Conservation (phyloP, 495 filamentous ascomycete species). For the Aspergillus cristatus region DNA sequence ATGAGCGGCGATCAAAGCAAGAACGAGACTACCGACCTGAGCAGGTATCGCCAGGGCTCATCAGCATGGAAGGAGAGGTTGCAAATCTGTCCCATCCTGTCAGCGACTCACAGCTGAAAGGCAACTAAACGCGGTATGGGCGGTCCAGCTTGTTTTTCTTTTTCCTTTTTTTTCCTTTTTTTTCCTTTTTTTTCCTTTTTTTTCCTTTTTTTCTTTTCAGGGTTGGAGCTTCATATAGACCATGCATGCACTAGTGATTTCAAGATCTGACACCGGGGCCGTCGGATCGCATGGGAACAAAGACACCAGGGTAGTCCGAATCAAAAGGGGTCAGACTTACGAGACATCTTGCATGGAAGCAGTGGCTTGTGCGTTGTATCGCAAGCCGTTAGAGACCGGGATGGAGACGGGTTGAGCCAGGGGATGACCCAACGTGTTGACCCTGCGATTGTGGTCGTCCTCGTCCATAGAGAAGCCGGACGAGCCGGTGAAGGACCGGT, state of each 20-base stretch:
- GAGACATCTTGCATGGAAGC: constrained; percentile 37
- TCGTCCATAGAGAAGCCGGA: constrained; percentile 31
- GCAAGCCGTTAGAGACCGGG: constrained; percentile 37
- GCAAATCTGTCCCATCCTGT: constrained; percentile 27
- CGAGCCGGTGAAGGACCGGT: constrained; percentile 20
- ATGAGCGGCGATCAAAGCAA: constrained; percentile 12
- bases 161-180: too few species aligned
- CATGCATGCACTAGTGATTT: too few species aligned
- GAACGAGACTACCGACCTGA: constrained; percentile 25
- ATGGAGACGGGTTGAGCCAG: constrained; percentile 29
- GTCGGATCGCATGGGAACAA: too few species aligned
- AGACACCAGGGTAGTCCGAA: constrained; percentile 21
- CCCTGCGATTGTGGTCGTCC: constrained; percentile 34
- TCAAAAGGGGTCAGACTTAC: constrained; percentile 40
- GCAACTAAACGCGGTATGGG: too few species aligned
- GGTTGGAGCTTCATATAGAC: constrained; percentile 5
- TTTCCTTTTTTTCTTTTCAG: too few species aligned
- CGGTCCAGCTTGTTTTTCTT: too few species aligned
- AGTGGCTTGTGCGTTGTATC: constrained; percentile 37
- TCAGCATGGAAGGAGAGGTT: constrained; percentile 31
- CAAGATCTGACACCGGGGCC: too few species aligned
- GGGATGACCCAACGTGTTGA: constrained; percentile 29
- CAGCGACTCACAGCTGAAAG: constrained; percentile 18
- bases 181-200: too few species aligned
- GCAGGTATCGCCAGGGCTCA: constrained; percentile 40